Percentiles rank a stretch among this genome's conserved stretches.
These are phyloP conservation scores for Scheffersomyces stipitis DNA, from an alignment of 805 yeast species.

Conservation along the genomic window DNA sequence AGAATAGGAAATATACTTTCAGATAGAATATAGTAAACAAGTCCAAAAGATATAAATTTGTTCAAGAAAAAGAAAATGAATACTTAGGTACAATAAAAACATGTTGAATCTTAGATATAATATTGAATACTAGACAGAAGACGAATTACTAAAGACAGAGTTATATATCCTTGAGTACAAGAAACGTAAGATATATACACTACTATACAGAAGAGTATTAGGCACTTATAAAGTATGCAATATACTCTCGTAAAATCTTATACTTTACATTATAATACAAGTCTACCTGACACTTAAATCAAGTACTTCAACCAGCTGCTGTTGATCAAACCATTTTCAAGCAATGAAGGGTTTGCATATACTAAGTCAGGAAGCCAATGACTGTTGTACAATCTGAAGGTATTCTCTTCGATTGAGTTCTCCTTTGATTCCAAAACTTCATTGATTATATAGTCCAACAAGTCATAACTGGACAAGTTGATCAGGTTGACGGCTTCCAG, in stretches of 20 bases:
- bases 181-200: no score
- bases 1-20: no score
- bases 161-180: no score
- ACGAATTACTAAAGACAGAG: no score
- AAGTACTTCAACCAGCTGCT: conserved; percentile 40
- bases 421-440: conserved; percentile 25
- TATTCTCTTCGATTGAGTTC: conserved; percentile 20
- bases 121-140: no score
- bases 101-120: no score
- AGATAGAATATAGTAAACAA: no score
- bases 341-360: conserved; percentile 40
- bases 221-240: background rate
- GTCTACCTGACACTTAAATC: conserved; percentile 20
- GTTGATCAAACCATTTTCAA: conserved; percentile 33
- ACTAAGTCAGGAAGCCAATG: conserved; percentile 42
- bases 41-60: no score
- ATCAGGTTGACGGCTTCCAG: conserved; percentile 21
- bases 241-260: background rate
- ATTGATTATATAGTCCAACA: conserved; percentile 30
- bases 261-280: background rate
- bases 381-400: conserved; percentile 37
- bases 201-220: no score
- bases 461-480: conserved; percentile 32
- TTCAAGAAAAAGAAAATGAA: no score
- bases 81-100: no score